Evolutionary conservation across 2,329 filamentous ascomycete species (phyloP), one percentile per base, ranked within the genome.

Genomic region (Diaporthe longicolla): DNA sequence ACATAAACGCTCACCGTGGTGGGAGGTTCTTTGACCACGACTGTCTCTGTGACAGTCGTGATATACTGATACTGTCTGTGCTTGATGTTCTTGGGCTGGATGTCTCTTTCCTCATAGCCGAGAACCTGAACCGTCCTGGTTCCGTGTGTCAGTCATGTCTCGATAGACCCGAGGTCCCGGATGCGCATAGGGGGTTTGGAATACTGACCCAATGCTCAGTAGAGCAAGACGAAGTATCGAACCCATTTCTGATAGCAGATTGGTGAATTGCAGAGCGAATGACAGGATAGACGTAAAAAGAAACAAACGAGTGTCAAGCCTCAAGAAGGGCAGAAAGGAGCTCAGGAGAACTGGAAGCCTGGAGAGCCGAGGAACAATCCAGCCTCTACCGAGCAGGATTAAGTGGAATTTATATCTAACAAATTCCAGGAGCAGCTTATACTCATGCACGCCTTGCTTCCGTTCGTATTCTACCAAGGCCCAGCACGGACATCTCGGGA

Each of bases 131-230:
- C 45, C 32, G 57, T 71, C 63, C 73, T 74, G 68, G 37, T 37
- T 37, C 8, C 11, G 52, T 63, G 71, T 75, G 73, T 71, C 45
- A 75, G 71, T 74, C 74, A 72, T 74, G 71, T 74, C 68, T 71
- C 35, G 66, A 48, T 21, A n/a, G 24, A 45, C 37, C 57, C 43
- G 32, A 43, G 57, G 29, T 7, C 37, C 50, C 24, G 55, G 57
- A 50, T 52, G 32, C 13, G 45, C 32, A 40, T 32, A 43, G 54
- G 4, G 24, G 13, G 40, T 43, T 10, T 35, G 58, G 10, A 21
- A 21, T 35, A 7, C 71, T 75, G 17, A 75, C 74, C 68, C 71
- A 35, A 58, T 68, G 54, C 68, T 52, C 59, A 74, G 48, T 37
- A 75, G 55, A 58, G 61, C 68, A 40, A 75, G 59, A 58, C 68